A percentile compares a stretch with the other conserved stretches of the same genome.
Evolutionary conservation across 768 basidiomycete species (phyloP).

Genomic region (Kockovaella imperatae): DNA sequence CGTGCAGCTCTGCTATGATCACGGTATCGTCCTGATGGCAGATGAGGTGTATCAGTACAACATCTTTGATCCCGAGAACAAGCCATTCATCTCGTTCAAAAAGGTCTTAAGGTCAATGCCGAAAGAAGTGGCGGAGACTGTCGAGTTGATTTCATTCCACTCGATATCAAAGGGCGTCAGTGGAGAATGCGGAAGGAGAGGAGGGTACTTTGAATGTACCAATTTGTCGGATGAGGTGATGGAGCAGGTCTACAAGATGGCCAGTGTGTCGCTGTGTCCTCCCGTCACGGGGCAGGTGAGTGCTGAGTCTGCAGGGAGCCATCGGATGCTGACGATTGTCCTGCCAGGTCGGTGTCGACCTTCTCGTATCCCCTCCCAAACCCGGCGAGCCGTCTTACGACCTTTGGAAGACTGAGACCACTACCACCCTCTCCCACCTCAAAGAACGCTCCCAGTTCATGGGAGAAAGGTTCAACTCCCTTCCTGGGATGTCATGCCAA

Average conservation of each 20-base stretch:
- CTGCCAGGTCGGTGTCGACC: constrained; percentile 80
- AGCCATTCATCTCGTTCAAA: constrained; percentile 90
- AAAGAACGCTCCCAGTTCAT: constrained; percentile 48
- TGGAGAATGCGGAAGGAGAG: constrained; percentile 94
- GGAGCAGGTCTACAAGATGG: constrained; percentile 93
- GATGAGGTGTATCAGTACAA: constrained; percentile 99
- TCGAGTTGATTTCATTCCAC: constrained; percentile 91
- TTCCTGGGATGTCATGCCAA: constrained; percentile 76
- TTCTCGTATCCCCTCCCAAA: constrained; percentile 82
- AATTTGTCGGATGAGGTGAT: constrained; percentile 71
- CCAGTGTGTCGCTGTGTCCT: constrained; percentile 79
- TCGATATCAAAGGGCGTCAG: constrained; percentile 93
- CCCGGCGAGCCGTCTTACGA: constrained; percentile 65
- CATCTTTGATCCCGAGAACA: constrained; percentile 58
- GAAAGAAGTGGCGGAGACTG: constrained; percentile 50
- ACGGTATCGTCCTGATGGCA: constrained; percentile 80
- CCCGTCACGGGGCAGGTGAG: constrained; percentile 60
- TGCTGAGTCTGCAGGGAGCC: not conserved
- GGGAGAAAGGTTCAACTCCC: constrained; percentile 67
- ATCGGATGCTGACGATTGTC: not conserved
- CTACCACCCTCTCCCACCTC: constrained; percentile 61
- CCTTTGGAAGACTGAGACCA: constrained; percentile 77
- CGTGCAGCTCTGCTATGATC: constrained; percentile 73
- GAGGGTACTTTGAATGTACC: constrained; percentile 88
- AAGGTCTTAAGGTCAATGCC: constrained; percentile 63